phyloP scores from a whole-genome alignment of 2,329 filamentous ascomycete genomes.

The Plectosphaerella plurivora region DNA sequence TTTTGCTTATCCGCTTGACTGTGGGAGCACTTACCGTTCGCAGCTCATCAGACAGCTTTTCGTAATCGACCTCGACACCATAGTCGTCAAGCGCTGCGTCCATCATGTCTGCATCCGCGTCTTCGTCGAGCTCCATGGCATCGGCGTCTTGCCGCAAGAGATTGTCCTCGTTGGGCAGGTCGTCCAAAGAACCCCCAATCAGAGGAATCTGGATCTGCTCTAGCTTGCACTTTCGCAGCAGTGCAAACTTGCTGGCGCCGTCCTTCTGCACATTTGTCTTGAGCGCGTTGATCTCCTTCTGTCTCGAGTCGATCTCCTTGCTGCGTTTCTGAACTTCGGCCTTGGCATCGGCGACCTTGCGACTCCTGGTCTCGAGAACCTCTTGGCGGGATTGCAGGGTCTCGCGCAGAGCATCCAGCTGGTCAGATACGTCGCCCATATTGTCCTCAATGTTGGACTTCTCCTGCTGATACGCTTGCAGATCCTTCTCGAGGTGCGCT shows the following conservation, averaged over 20 bases:
- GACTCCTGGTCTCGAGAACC: constrained; percentile 63
- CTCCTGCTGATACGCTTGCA: constrained; percentile 65
- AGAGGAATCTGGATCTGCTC: constrained; percentile 89
- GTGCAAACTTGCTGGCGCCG: constrained; percentile 74
- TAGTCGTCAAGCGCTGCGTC: constrained; percentile 75
- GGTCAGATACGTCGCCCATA: constrained; percentile 67
- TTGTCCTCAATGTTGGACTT: constrained; percentile 71
- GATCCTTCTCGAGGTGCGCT: constrained; percentile 62
- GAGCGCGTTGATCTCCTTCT: constrained; percentile 72
- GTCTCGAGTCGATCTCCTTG: constrained; percentile 70
- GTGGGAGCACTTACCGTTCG: constrained; percentile 56
- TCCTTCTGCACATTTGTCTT: constrained; percentile 85
- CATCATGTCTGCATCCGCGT: constrained; percentile 53
- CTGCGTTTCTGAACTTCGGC: constrained; percentile 77
- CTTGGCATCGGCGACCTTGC: constrained; percentile 74
- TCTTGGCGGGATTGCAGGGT: constrained; percentile 65
- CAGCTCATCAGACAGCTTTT: constrained; percentile 74
- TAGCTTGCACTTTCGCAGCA: constrained; percentile 85
- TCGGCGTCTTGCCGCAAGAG: constrained; percentile 74
- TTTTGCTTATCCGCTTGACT: neutral
- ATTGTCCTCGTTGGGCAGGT: constrained; percentile 81
- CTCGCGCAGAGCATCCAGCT: constrained; percentile 72
- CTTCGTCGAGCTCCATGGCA: constrained; percentile 86
- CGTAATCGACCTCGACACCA: constrained; percentile 86
- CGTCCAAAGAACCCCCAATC: constrained; percentile 70